These are phyloP conservation scores for Pleodorina starrii DNA, from an alignment of 139 green algal species.

Conservation along the genomic window DNA sequence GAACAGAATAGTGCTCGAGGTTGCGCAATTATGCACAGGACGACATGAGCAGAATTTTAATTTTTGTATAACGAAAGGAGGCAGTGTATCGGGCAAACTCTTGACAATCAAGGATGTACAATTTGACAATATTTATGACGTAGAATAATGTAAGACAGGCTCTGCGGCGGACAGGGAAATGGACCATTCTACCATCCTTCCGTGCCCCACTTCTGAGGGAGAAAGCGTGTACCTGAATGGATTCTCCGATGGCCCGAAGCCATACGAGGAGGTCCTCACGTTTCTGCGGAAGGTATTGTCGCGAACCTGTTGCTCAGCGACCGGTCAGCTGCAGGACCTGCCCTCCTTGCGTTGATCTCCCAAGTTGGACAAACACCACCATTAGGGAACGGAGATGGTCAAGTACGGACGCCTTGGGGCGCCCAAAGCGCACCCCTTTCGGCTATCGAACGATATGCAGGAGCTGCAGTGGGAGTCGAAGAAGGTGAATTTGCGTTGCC, in stretches of 20 bases:
- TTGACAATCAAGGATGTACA: no score
- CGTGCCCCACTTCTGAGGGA: slow-evolving; percentile 30
- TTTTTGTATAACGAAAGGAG: background rate
- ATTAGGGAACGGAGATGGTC: slow-evolving; percentile 78
- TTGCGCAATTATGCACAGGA: no score
- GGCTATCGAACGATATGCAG: slow-evolving; percentile 71
- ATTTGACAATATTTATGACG: background rate
- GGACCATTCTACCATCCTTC: background rate
- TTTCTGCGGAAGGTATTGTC: slow-evolving; percentile 61
- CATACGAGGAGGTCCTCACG: slow-evolving; percentile 67
- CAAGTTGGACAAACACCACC: background rate
- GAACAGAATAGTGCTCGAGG: no score
- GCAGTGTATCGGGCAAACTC: background rate
- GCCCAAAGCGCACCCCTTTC: slow-evolving; percentile 87
- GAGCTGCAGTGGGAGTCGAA: slow-evolving; percentile 81
- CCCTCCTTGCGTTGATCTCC: background rate
- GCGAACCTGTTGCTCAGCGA: background rate
- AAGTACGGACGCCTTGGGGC: slow-evolving; percentile 88
- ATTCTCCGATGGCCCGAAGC: slow-evolving; percentile 63
- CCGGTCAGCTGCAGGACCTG: background rate
- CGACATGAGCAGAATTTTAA: no score
- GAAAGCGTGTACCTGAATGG: slow-evolving; percentile 57
- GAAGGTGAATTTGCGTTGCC: slow-evolving; percentile 39
- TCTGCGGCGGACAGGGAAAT: background rate
- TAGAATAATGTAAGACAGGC: background rate